Conservation (phyloP, 2,329 filamentous ascomycete genomes). For the Dothistroma pini region DNA sequence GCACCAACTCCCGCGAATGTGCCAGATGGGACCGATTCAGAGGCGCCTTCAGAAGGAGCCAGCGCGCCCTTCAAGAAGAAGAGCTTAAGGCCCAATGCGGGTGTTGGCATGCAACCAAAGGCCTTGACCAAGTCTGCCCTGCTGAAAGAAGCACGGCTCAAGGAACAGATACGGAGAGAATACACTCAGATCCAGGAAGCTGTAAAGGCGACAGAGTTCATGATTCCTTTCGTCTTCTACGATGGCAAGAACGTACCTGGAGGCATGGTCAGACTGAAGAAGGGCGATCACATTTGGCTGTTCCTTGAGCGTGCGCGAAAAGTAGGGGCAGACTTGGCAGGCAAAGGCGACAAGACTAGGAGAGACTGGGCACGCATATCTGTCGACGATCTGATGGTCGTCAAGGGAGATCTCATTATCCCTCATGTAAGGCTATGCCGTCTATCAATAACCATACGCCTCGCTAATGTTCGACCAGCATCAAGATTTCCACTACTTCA, state of each 20-base stretch:
- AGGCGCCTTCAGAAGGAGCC: slow-evolving; percentile 10
- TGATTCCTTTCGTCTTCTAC: slow-evolving; percentile 95
- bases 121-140: slow-evolving; percentile 71
- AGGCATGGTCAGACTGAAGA: slow-evolving; percentile 79
- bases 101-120: slow-evolving; percentile 65
- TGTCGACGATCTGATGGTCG: slow-evolving; percentile 92
- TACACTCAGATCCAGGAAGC: slow-evolving; percentile 79
- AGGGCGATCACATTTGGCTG: slow-evolving; percentile 89
- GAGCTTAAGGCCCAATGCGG: slow-evolving; percentile 58
- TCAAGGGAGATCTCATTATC: slow-evolving; percentile 84
- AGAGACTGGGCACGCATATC: slow-evolving; percentile 90
- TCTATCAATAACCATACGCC: background rate
- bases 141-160: slow-evolving; percentile 72
- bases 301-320: slow-evolving; percentile 90
- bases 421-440: slow-evolving; percentile 69
- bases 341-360: slow-evolving; percentile 61
- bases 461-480: slow-evolving; percentile 56
- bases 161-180: slow-evolving; percentile 71
- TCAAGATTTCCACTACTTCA: slow-evolving; percentile 96
- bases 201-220: slow-evolving; percentile 83
- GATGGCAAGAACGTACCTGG: slow-evolving; percentile 88
- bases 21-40: slow-evolving; percentile 18
- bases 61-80: slow-evolving; percentile 37
- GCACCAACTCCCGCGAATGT: slow-evolving; percentile 1
- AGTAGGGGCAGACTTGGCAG: slow-evolving; percentile 77